A percentile compares a stretch with the other conserved stretches of the same genome.
Evolutionary conservation across 2,329 filamentous ascomycete genomes (phyloP).

Genomic region (Passalora sequoiae): DNA sequence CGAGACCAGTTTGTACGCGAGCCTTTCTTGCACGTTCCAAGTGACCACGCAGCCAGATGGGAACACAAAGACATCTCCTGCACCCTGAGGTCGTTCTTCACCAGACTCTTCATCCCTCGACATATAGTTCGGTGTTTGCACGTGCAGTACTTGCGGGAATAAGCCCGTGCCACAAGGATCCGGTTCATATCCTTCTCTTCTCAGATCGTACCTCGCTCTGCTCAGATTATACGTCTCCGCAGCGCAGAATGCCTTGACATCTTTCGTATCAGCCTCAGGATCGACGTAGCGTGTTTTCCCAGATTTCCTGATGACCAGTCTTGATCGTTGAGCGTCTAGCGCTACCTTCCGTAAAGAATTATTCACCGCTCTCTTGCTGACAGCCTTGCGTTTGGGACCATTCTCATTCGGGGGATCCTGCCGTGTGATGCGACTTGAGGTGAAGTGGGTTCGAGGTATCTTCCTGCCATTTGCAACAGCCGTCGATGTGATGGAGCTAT

Average conservation of each 20-base stretch:
- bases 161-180: slow-evolving; percentile 59
- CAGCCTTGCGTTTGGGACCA: slow-evolving; percentile 52
- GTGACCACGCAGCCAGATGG: slow-evolving; percentile 89
- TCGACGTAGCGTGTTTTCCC: slow-evolving; percentile 43
- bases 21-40: slow-evolving; percentile 77
- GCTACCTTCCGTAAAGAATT: slow-evolving; percentile 79
- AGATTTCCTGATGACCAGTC: slow-evolving; percentile 48
- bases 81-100: slow-evolving; percentile 32
- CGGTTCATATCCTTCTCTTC: slow-evolving; percentile 55
- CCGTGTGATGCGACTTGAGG: slow-evolving; percentile 16
- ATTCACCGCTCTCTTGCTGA: slow-evolving; percentile 49
- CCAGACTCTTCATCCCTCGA: slow-evolving; percentile 42
- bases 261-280: slow-evolving; percentile 44
- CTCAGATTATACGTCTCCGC: slow-evolving; percentile 62
- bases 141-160: slow-evolving; percentile 61
- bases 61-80: slow-evolving; percentile 89
- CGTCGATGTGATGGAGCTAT: slow-evolving; percentile 16
- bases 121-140: slow-evolving; percentile 43
- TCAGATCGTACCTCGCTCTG: slow-evolving; percentile 53
- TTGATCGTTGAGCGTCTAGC: slow-evolving; percentile 69
- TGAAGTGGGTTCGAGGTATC: slow-evolving; percentile 26
- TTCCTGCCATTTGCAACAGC: slow-evolving; percentile 17
- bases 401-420: too few species aligned
- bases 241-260: slow-evolving; percentile 61
- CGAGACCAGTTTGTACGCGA: slow-evolving; percentile 65